Evolutionary conservation across 495 filamentous ascomycete species (phyloP).

Genomic region (Xylaria venustula): DNA sequence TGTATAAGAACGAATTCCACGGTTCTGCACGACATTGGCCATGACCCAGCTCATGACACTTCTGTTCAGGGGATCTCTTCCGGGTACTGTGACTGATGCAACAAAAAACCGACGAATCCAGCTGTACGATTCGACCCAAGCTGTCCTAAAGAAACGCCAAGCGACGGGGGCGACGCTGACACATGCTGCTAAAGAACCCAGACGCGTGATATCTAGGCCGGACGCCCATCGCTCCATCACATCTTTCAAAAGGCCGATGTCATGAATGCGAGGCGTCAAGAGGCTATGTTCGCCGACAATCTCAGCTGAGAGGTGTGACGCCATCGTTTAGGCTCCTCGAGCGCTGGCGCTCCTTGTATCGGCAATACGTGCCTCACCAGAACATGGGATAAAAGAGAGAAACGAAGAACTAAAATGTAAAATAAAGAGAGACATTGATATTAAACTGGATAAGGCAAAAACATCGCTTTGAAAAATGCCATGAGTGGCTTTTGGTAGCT

Average conservation of each 20-base stretch:
- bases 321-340: neutral
- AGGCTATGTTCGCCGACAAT: slow-evolving; percentile 17
- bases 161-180: slow-evolving; percentile 27
- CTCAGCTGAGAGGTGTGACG: neutral
- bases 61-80: slow-evolving; percentile 41
- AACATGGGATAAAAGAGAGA: neutral
- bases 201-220: slow-evolving; percentile 28
- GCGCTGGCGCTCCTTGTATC: neutral
- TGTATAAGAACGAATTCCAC: slow-evolving; percentile 39
- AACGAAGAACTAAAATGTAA: neutral
- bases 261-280: slow-evolving; percentile 24
- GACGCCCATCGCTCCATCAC: slow-evolving; percentile 29
- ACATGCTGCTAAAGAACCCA: slow-evolving; percentile 31
- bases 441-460: neutral
- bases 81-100: slow-evolving; percentile 39
- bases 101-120: slow-evolving; percentile 42
- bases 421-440: neutral
- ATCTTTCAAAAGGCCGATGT: slow-evolving; percentile 23
- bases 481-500: neutral
- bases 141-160: slow-evolving; percentile 26
- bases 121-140: slow-evolving; percentile 35
- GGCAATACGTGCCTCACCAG: no score
- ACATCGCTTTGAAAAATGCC: neutral
- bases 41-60: slow-evolving; percentile 45
- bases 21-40: slow-evolving; percentile 35